Evolutionary conservation across 768 basidiomycete genomes (phyloP).

Genomic region (Galerina marginata): DNA sequence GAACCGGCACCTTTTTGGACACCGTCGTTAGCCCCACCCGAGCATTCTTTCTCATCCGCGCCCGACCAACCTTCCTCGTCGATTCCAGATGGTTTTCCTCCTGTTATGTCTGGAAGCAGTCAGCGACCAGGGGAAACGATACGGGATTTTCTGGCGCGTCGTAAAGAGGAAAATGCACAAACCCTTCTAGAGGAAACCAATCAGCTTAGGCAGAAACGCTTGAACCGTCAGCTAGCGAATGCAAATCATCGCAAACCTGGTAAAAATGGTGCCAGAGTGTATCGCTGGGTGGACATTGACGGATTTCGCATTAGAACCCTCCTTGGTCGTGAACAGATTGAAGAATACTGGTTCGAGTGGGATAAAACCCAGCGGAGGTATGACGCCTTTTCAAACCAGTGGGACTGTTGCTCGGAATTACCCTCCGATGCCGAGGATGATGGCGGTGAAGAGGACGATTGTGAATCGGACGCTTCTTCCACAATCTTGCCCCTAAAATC

Average conservation of each 20-base stretch:
- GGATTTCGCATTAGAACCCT: not conserved
- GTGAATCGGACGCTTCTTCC: no score
- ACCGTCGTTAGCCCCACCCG: not conserved
- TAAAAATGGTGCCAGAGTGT: not conserved
- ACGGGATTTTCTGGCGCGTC: not conserved
- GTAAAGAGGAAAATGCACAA: not conserved
- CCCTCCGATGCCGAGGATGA: conserved; percentile 1
- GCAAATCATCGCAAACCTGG: not conserved
- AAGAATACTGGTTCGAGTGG: not conserved
- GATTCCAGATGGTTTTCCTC: not conserved
- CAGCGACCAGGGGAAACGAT: not conserved
- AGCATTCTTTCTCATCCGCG: no score
- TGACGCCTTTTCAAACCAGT: conserved; percentile 20
- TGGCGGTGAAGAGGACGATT: conserved; percentile 2
- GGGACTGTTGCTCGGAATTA: conserved; percentile 24
- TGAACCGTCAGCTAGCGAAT: not conserved
- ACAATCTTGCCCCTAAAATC: no score
- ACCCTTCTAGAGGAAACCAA: not conserved
- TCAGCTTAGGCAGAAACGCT: not conserved
- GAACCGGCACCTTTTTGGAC: not conserved
- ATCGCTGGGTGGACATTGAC: not conserved
- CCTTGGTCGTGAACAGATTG: not conserved
- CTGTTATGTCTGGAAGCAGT: not conserved
- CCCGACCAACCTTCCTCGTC: not conserved
- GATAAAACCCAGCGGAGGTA: conserved; percentile 4